phyloP scores from a whole-genome alignment of 768 basidiomycete species.

The Melanogaster broomeanus region DNA sequence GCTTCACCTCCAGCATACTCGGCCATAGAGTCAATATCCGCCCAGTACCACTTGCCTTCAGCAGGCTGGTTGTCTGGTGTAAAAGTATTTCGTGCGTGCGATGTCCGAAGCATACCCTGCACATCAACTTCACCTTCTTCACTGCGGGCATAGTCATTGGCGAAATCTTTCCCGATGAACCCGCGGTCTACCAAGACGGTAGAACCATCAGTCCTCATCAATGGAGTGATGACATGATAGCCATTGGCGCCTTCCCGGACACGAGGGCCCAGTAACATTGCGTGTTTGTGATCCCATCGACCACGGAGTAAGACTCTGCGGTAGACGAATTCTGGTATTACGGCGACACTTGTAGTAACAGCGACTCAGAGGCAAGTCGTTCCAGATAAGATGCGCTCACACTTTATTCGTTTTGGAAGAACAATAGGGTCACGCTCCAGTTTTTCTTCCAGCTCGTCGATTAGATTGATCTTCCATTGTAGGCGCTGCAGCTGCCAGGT shows the following conservation, averaged over 20 bases:
- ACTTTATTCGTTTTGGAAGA: slow-evolving; percentile 90
- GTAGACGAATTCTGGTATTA: slow-evolving; percentile 86
- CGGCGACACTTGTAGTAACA: slow-evolving; percentile 52
- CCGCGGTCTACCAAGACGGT: slow-evolving; percentile 93
- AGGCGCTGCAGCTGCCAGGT: slow-evolving; percentile 93
- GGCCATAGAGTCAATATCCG: slow-evolving; percentile 80
- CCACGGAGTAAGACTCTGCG: slow-evolving; percentile 83
- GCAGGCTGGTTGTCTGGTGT: slow-evolving; percentile 87
- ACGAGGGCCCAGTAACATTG: slow-evolving; percentile 82
- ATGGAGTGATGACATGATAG: slow-evolving; percentile 84
- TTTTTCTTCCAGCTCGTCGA: slow-evolving; percentile 93
- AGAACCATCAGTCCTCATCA: slow-evolving; percentile 75
- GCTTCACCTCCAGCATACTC: slow-evolving; percentile 71
- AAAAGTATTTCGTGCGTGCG: slow-evolving; percentile 72
- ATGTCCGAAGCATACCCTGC: slow-evolving; percentile 84
- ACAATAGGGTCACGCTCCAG: slow-evolving; percentile 74
- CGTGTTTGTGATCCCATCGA: slow-evolving; percentile 72
- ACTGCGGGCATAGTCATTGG: slow-evolving; percentile 36
- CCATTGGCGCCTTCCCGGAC: slow-evolving; percentile 90
- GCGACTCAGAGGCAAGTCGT: slow-evolving; percentile 18
- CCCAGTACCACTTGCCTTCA: slow-evolving; percentile 90
- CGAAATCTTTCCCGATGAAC: slow-evolving; percentile 69
- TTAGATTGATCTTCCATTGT: slow-evolving; percentile 92
- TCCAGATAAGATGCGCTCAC: slow-evolving; percentile 30
- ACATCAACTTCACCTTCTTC: slow-evolving; percentile 67